Evolutionary conservation across 2,329 filamentous ascomycete species (phyloP).

Genomic region (Aspergillus jensenii): DNA sequence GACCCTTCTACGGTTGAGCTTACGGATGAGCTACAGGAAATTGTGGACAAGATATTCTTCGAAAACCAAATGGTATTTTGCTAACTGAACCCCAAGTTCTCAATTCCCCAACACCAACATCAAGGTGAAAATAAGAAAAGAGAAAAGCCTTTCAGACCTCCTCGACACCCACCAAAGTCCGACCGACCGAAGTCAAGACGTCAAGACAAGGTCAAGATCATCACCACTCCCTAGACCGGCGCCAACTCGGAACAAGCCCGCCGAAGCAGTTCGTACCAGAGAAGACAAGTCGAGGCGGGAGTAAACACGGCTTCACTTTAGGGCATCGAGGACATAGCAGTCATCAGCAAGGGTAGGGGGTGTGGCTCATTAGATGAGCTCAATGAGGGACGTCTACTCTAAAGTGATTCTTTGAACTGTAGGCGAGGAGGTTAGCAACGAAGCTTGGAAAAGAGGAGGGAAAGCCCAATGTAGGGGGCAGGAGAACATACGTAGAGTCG

Average conservation of each 20-base stretch:
- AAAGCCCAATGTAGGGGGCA: slow-evolving; percentile 24
- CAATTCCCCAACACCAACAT: slow-evolving; percentile 15
- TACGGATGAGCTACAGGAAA: no score
- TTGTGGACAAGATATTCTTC: no score
- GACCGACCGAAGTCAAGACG: slow-evolving; percentile 75
- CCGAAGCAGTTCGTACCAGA: slow-evolving; percentile 20
- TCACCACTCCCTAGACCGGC: slow-evolving; percentile 82
- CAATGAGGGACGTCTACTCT: slow-evolving; percentile 92
- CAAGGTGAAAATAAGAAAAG: slow-evolving; percentile 55
- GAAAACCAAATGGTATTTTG: background rate
- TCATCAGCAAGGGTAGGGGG: slow-evolving; percentile 95
- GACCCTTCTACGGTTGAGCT: no score
- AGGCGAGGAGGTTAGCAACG: slow-evolving; percentile 21
- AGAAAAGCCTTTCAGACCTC: slow-evolving; percentile 78
- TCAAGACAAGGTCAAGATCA: slow-evolving; percentile 81
- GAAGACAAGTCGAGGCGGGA: slow-evolving; percentile 41
- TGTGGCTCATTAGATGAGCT: slow-evolving; percentile 91
- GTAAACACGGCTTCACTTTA: slow-evolving; percentile 75
- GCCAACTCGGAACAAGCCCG: slow-evolving; percentile 37
- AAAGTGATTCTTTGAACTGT: slow-evolving; percentile 83
- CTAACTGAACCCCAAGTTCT: background rate
- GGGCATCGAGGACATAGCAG: slow-evolving; percentile 75
- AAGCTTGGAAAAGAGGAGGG: background rate
- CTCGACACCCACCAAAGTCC: slow-evolving; percentile 76
- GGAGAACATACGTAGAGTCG: slow-evolving; percentile 44